Base-by-base conservation (phyloP, 768 basidiomycete genomes). In the Phanerochaete carnosa region DNA sequence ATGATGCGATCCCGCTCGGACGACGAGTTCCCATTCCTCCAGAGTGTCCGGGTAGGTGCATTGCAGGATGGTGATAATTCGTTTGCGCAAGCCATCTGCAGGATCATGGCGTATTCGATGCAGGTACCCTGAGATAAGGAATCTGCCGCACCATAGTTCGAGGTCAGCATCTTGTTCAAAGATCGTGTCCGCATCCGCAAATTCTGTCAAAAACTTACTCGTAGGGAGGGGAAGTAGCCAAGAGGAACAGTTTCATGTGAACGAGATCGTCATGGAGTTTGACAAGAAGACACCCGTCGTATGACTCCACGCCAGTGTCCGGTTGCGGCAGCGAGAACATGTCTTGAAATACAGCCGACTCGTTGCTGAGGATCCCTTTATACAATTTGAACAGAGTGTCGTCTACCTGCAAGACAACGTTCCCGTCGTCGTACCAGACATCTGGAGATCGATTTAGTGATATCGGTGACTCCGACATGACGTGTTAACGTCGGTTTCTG, bases 371-470 rank as follows among this genome's bases (percentile, higher is more conserved):
- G 23, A 72, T 39, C 11, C 65, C 67, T 7, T 59, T 53, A 50
- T 66, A 70, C 26, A 74, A 68, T 9, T 66, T 64, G 60, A 68
- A 74, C 3, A 63, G 60, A 12, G 57, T 65, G 23, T 63, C 55
- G 11, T 63, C 62, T 7, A 70, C 69, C 32, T 66, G 53, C 1
- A 74, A 39, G 23, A 73, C 62, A 26, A 73, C 59, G 26, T 59
- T 68, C 4, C 73, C 67, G 55, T 74, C 73, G 9, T 64, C 59
- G 35, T 68, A 70, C 69, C 70, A 74, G 39, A 72, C 51, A 15
- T 72, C 64, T 5, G 39, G 39, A 19, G 39, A 43, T 43, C 39
- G 39, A n/a, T n/a, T n/a, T n/a, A n/a, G n/a, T n/a, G n/a, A n/a
- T n/a, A n/a, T n/a, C n/a, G n/a, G n/a, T n/a, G n/a, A n/a, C n/a